Evolutionary conservation across 2,329 filamentous ascomycete species (phyloP).

Genomic region (Chrysoporthe austroafricana): DNA sequence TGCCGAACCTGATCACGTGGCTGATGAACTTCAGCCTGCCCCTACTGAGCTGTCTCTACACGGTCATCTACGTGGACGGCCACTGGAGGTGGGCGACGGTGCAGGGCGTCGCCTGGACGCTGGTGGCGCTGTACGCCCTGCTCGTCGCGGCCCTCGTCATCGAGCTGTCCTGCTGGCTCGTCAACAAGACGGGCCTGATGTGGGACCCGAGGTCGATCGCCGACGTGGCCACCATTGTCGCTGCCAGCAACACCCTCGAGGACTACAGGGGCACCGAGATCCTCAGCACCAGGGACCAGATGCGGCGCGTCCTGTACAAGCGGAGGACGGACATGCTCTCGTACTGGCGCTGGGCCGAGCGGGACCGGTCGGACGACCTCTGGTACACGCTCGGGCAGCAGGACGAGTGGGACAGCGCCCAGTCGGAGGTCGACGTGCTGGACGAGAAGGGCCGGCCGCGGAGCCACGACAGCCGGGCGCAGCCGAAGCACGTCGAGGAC

Average conservation of each 20-base stretch:
- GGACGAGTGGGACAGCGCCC: conserved; percentile 24
- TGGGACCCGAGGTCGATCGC: conserved; percentile 87
- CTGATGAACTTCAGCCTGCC: conserved; percentile 79
- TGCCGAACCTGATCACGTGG: conserved; percentile 74
- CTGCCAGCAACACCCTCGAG: conserved; percentile 76
- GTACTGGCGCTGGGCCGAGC: conserved; percentile 76
- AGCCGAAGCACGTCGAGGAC: conserved; percentile 29
- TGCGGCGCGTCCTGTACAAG: conserved; percentile 56
- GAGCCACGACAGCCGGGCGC: conserved; percentile 17
- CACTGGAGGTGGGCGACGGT: conserved; percentile 81
- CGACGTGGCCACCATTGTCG: conserved; percentile 77
- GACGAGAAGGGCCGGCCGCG: conserved; percentile 20
- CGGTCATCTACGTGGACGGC: conserved; percentile 59
- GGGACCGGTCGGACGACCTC: conserved; percentile 57
- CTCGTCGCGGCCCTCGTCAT: conserved; percentile 61
- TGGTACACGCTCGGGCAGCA: conserved; percentile 75
- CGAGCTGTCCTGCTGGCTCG: conserved; percentile 67
- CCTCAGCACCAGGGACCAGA: conserved; percentile 53
- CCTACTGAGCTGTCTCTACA: conserved; percentile 77
- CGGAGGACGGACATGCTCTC: conserved; percentile 74
- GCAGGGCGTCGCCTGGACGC: conserved; percentile 76
- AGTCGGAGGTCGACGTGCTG: conserved; percentile 17
- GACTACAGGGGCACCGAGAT: conserved; percentile 74
- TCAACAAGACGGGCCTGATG: conserved; percentile 71
- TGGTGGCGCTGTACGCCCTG: conserved; percentile 74